phyloP scores from a whole-genome alignment of 106 monocot genomes.

The Chionographis japonica region DNA sequence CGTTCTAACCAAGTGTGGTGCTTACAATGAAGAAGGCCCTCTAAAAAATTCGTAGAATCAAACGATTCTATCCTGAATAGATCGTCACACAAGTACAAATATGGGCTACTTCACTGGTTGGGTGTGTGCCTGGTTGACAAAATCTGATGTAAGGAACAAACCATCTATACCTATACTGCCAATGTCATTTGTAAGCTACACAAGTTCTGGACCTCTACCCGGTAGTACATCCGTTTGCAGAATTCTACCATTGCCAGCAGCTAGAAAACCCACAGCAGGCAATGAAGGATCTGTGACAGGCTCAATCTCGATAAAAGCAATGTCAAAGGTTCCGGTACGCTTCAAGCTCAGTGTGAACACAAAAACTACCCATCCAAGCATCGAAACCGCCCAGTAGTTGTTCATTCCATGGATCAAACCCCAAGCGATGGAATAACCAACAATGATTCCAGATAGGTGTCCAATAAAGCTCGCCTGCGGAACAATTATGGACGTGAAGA shows the following conservation, averaged over 20 bases:
- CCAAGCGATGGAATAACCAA: slow-evolving; percentile 91
- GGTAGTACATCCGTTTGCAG: slow-evolving; percentile 46
- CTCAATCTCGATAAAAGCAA: slow-evolving; percentile 84
- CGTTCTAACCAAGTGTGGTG: too few relatives aligned
- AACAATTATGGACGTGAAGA: slow-evolving; percentile 92
- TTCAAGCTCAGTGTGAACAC: slow-evolving; percentile 74
- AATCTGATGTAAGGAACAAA: too few relatives aligned
- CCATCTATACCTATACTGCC: too few relatives aligned
- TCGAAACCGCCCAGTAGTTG: slow-evolving; percentile 84
- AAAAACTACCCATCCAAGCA: slow-evolving; percentile 78
- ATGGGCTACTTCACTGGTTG: too few relatives aligned
- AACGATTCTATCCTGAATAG: too few relatives aligned
- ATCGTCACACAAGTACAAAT: too few relatives aligned
- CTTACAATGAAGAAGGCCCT: too few relatives aligned
- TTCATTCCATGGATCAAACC: slow-evolving; percentile 95
- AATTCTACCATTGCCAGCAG: slow-evolving; percentile 47
- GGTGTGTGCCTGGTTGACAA: too few relatives aligned
- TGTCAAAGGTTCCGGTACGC: slow-evolving; percentile 57
- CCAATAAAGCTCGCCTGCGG: slow-evolving; percentile 96
- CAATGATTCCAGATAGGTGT: slow-evolving; percentile 88
- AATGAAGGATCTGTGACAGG: slow-evolving; percentile 56
- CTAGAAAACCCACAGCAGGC: slow-evolving; percentile 58
- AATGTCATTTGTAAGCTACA: slow-evolving; percentile 15
- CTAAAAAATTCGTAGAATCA: too few relatives aligned
- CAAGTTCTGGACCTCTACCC: slow-evolving; percentile 32